These are phyloP conservation scores for Aspergillus texensis DNA, from an alignment of 2,329 filamentous ascomycete genomes.

Conservation along the genomic window DNA sequence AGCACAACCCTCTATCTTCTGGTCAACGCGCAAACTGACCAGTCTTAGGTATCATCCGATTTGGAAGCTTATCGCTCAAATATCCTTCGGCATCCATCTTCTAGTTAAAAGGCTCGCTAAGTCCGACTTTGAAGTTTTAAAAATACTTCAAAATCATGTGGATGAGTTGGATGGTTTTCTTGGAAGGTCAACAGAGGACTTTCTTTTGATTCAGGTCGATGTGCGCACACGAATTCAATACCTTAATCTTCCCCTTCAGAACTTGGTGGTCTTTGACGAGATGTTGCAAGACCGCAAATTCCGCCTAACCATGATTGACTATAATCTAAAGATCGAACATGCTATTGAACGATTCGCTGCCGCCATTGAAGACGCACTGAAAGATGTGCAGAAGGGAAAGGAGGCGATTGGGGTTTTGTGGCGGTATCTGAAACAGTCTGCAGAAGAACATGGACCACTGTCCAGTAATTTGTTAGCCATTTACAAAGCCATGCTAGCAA, in stretches of 20 bases:
- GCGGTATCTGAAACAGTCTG: constrained; percentile 70
- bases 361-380: constrained; percentile 74
- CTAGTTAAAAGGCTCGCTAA: constrained; percentile 83
- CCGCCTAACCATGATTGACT: constrained; percentile 76
- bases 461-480: constrained; percentile 68
- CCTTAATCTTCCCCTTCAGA: constrained; percentile 80
- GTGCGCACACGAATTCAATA: constrained; percentile 78
- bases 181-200: constrained; percentile 81
- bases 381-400: constrained; percentile 78
- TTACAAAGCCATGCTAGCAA: constrained; percentile 87
- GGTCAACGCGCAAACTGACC: constrained; percentile 9
- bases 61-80: constrained; percentile 87
- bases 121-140: constrained; percentile 83
- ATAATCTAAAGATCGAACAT: constrained; percentile 89
- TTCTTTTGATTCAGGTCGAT: constrained; percentile 76
- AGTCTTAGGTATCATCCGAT: constrained; percentile 73
- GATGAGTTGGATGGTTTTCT: constrained; percentile 92
- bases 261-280: constrained; percentile 78
- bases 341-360: constrained; percentile 78
- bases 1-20: background rate
- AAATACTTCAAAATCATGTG: constrained; percentile 87
- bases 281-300: constrained; percentile 87
- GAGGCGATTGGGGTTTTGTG: constrained; percentile 76
- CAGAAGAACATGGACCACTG: constrained; percentile 61
- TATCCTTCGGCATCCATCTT: constrained; percentile 90